Evolutionary conservation across 768 basidiomycete genomes (phyloP).

Genomic region (Flagelloscypha sp.): DNA sequence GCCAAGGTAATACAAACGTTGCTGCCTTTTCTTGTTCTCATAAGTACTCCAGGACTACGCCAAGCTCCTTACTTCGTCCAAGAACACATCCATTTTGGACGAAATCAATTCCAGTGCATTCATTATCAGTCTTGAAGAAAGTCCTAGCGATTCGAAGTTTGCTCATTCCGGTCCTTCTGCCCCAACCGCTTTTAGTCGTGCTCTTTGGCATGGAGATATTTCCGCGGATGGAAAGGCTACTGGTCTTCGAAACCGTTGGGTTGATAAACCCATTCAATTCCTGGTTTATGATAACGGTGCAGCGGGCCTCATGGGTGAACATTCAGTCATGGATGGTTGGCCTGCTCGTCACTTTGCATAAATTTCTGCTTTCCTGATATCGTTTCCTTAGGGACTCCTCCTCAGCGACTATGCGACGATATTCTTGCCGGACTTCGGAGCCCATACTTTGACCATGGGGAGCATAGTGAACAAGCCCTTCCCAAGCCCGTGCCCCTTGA

Average conservation of each 20-base stretch:
- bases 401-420: constrained; percentile 62
- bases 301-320: constrained; percentile 89
- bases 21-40: not conserved
- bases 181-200: constrained; percentile 54
- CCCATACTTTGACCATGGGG: constrained; percentile 58
- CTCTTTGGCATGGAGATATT: constrained; percentile 75
- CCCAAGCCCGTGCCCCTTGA: constrained; percentile 46
- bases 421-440: constrained; percentile 52
- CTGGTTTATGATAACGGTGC: constrained; percentile 76
- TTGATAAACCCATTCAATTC: constrained; percentile 87
- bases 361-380: too few species aligned
- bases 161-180: constrained; percentile 35
- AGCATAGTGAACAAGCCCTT: constrained; percentile 15
- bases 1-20: constrained; percentile 48
- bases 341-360: too few species aligned
- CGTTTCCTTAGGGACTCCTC: too few species aligned
- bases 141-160: too few species aligned
- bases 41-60: constrained; percentile 46
- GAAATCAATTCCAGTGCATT: constrained; percentile 84
- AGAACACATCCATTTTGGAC: constrained; percentile 58
- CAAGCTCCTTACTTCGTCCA: constrained; percentile 46
- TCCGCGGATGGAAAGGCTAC: constrained; percentile 33
- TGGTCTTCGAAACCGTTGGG: constrained; percentile 72
- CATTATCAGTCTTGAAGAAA: constrained; percentile 68
- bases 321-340: constrained; percentile 90